These are phyloP conservation scores for Arthrocladium fulminans DNA, from an alignment of 2,329 filamentous ascomycete species.

Conservation along the genomic window DNA sequence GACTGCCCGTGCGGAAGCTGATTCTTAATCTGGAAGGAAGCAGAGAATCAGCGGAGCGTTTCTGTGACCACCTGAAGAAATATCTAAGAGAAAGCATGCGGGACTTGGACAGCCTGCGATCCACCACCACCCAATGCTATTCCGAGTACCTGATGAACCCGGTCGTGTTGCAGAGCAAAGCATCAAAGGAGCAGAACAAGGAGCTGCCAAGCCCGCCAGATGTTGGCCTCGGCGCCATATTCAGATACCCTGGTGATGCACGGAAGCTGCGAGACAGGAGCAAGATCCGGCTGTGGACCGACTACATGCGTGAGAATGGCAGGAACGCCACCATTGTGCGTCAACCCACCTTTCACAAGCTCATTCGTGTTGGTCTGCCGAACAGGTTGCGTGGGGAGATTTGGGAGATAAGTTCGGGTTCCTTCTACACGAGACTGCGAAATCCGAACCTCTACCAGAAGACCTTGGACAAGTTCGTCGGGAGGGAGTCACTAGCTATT, in stretches of 20 bases:
- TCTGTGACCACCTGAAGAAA: slow-evolving; percentile 91
- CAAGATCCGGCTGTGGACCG: slow-evolving; percentile 96
- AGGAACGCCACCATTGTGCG: slow-evolving; percentile 85
- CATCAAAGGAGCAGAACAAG: slow-evolving; percentile 44
- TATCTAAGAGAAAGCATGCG: slow-evolving; percentile 79
- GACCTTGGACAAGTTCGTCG: slow-evolving; percentile 72
- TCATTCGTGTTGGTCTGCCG: slow-evolving; percentile 88
- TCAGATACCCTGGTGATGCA: slow-evolving; percentile 88
- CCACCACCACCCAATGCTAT: slow-evolving; percentile 76
- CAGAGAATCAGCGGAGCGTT: slow-evolving; percentile 80
- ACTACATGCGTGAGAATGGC: slow-evolving; percentile 92
- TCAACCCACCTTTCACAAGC: slow-evolving; percentile 94
- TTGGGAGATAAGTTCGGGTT: slow-evolving; percentile 91
- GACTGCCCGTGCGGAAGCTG: slow-evolving; percentile 69
- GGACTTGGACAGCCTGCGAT: slow-evolving; percentile 74
- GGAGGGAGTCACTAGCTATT: slow-evolving; percentile 84
- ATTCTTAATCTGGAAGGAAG: slow-evolving; percentile 86
- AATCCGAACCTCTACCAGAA: slow-evolving; percentile 76
- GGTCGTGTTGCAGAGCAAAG: slow-evolving; percentile 37
- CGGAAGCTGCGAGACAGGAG: slow-evolving; percentile 88
- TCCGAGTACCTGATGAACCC: slow-evolving; percentile 66
- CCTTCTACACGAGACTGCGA: slow-evolving; percentile 77
- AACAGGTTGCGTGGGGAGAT: slow-evolving; percentile 89
- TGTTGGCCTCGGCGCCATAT: slow-evolving; percentile 83
- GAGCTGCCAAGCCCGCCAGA: slow-evolving; percentile 58